Evolutionary conservation across 148 eudicot species (phyloP).

Genomic region (Chenopodium album): DNA sequence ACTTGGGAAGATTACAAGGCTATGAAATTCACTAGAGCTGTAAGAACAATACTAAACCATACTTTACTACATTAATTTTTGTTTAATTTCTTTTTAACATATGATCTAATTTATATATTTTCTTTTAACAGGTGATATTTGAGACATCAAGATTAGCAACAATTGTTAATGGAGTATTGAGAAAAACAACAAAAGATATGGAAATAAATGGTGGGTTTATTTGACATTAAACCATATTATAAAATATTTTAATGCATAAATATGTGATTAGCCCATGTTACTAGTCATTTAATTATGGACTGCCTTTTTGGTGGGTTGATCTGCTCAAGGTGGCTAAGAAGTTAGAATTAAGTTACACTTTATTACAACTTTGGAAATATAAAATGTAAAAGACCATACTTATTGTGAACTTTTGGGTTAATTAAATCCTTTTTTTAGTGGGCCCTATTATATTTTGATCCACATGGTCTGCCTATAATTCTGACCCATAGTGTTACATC

Average conservation of each 20-base stretch:
- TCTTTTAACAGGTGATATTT: slow-evolving; percentile 74
- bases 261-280: slow-evolving; percentile 3
- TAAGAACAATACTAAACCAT: slow-evolving; percentile 34
- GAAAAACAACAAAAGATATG: slow-evolving; percentile 94
- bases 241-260: background rate
- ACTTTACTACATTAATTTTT: background rate
- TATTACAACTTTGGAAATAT: background rate
- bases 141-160: slow-evolving; percentile 98
- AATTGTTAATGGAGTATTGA: slow-evolving; percentile 91
- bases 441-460: slow-evolving; percentile 58
- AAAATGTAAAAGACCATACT: slow-evolving; percentile 21
- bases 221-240: background rate
- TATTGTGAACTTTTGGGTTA: slow-evolving; percentile 27
- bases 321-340: slow-evolving; percentile 39
- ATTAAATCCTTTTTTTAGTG: slow-evolving; percentile 28
- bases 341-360: slow-evolving; percentile 15
- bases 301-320: slow-evolving; percentile 28
- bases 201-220: slow-evolving; percentile 78
- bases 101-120: slow-evolving; percentile 3
- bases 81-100: background rate
- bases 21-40: slow-evolving; percentile 93
- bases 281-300: slow-evolving; percentile 19
- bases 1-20: slow-evolving; percentile 83
- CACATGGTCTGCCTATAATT: slow-evolving; percentile 73
- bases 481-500: slow-evolving; percentile 39